These are phyloP conservation scores for Prunus mira DNA, from an alignment of 306 rosid species.

Conservation along the genomic window DNA sequence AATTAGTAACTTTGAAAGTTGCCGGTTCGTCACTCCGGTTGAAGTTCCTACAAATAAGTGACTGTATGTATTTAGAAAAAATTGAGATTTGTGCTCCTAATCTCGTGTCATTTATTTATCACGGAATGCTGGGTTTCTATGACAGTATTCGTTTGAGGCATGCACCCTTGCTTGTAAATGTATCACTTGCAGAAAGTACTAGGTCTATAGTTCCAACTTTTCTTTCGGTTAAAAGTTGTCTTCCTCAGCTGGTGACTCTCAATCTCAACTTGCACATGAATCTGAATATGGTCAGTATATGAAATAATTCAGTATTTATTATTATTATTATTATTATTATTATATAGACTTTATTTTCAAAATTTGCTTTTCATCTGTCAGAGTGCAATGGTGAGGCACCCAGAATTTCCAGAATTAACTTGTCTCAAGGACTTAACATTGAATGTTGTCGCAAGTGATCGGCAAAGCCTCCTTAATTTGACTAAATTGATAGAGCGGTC, in stretches of 20 bases:
- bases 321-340: too few species aligned
- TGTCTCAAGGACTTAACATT: background rate
- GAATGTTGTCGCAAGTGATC: background rate
- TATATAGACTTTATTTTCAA: background rate
- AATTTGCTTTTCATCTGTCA: background rate
- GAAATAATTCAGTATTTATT: background rate
- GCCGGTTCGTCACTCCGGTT: background rate
- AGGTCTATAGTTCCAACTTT: background rate
- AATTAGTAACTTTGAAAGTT: background rate
- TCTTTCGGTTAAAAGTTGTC: background rate
- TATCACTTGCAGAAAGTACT: background rate
- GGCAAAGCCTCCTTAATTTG: background rate
- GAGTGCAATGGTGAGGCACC: background rate
- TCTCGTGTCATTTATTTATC: background rate
- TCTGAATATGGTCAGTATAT: background rate
- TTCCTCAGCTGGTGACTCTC: background rate
- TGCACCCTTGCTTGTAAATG: background rate
- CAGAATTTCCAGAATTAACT: background rate
- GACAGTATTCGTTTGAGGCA: background rate
- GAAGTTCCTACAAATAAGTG: background rate
- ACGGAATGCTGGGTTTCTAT: background rate
- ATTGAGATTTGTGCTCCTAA: background rate
- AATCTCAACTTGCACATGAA: background rate
- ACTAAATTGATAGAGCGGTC: background rate
- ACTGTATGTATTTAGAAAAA: background rate